Evolutionary conservation across 768 basidiomycete species (phyloP).

Genomic region (Piloderma croceum): DNA sequence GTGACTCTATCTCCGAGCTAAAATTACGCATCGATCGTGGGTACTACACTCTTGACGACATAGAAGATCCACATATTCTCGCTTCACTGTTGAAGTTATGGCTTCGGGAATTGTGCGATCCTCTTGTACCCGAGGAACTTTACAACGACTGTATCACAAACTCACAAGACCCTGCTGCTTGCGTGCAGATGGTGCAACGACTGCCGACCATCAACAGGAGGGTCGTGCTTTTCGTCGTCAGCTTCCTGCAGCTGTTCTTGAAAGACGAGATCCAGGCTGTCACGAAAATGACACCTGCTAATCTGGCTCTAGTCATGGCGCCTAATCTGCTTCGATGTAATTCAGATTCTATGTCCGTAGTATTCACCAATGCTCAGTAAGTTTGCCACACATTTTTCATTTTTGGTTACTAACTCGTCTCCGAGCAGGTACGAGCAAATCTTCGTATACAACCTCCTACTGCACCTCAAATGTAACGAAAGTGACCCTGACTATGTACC

Average conservation of each 20-base stretch:
- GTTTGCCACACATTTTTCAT: conserved; percentile 25
- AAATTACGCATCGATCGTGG: conserved; percentile 88
- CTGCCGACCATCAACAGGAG: conserved; percentile 84
- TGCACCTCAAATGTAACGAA: conserved; percentile 70
- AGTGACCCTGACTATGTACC: conserved; percentile 72
- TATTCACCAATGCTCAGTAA: conserved; percentile 89
- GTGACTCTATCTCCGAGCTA: conserved; percentile 80
- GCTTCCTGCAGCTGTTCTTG: conserved; percentile 86
- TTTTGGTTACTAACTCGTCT: conserved; percentile 7
- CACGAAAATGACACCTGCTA: conserved; percentile 89
- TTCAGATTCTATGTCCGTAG: conserved; percentile 82
- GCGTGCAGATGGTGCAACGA: conserved; percentile 66
- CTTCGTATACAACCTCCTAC: conserved; percentile 79
- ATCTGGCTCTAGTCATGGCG: conserved; percentile 87
- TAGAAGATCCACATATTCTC: conserved; percentile 87
- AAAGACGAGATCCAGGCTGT: conserved; percentile 63
- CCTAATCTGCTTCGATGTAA: conserved; percentile 84
- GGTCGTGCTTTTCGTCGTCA: conserved; percentile 83
- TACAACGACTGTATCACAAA: conserved; percentile 85
- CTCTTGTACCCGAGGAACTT: conserved; percentile 85
- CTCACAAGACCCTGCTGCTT: conserved; percentile 60
- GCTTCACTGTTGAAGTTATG: conserved; percentile 90
- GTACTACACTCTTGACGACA: conserved; percentile 82
- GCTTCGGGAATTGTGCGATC: conserved; percentile 87
- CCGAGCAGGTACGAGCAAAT: conserved; percentile 72